Base-by-base conservation (phyloP, 768 basidiomycete genomes). In the Russula compacta region DNA sequence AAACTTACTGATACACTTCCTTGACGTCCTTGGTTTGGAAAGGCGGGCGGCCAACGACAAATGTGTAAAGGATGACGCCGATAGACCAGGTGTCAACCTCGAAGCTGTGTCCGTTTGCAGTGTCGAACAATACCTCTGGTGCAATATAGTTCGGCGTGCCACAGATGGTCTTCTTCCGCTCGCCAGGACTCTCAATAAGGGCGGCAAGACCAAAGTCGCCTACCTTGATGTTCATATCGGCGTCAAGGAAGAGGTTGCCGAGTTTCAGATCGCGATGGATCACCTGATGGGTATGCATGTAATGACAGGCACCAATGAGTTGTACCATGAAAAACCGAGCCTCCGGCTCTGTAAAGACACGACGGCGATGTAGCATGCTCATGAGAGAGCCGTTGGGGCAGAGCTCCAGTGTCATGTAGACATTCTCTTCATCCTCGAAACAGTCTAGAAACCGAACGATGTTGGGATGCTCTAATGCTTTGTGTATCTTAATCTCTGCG, bases 11-110 rank as follows among this genome's bases (percentile, higher is more conserved):
- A 75, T 98, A 97, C 62, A 98, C 98, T 11, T 84, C 85, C 73
- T 98, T 97, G 68, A 98, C 93, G 55, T 98, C 94, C 71, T 97
- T 94, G 15, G 94, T 98, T 73, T 99, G 97, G 78, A 99, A 99
- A 0, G 95, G 95, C 1, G 95, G 95, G n/a, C 89, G 85, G 12
- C 97, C 97, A 36, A 98, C 80, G 36, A 95, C 77, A 54, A 98
- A 84, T 1, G 95, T 99, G 70, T 98, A 98, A 64, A 98, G 76
- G 61, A 98, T 98, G 56, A 99, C 95, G 14, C 95, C 95, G 52
- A 95, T 87, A 2, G 91, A 93, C 95, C 95, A 99, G 9, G 93
- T 89, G 71, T 99, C 95, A 33, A 98, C 95, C 75, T 99, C 97
- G 67, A 97, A 99, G 70, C 91, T 94, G 73, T 99, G 95, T 1